Evolutionary conservation across 169 alveolate species (phyloP).

Genomic region (Cryptosporidium meleagridis): DNA sequence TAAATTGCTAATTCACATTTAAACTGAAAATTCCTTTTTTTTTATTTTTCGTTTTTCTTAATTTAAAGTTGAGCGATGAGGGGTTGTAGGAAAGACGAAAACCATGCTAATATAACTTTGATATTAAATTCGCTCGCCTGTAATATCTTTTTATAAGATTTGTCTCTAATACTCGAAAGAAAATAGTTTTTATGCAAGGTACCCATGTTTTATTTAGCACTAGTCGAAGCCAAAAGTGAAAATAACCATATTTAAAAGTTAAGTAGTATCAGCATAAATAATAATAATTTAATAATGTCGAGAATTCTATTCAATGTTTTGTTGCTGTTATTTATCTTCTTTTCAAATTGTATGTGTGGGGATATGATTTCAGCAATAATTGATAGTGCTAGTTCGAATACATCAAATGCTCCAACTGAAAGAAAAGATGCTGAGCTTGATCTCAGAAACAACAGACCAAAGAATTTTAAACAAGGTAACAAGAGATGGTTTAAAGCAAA

Average conservation of each 20-base stretch:
- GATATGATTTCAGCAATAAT: constrained; percentile 43
- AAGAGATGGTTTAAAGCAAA: constrained; percentile 68
- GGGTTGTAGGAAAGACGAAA: constrained; percentile 1
- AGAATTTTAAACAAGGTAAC: constrained; percentile 36
- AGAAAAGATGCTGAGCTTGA: constrained; percentile 5
- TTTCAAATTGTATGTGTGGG: not conserved
- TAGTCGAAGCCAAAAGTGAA: not conserved
- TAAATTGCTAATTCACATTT: not conserved
- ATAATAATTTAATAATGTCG: not conserved
- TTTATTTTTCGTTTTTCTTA: too few species aligned
- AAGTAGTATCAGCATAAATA: not conserved
- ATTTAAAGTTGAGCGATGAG: not conserved
- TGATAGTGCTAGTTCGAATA: not conserved
- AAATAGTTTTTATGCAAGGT: not conserved
- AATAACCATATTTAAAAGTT: not conserved
- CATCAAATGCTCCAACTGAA: not conserved
- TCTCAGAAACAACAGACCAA: not conserved
- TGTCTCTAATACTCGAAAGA: constrained; percentile 30
- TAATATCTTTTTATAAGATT: not conserved
- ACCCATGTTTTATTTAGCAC: not conserved
- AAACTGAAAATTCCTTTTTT: not conserved
- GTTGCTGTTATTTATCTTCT: not conserved
- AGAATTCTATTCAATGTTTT: not conserved
- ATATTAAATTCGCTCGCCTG: constrained; percentile 6
- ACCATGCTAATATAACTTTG: not conserved